Evolutionary conservation across 768 basidiomycete species (phyloP), one percentile per base, ranked within the genome.

Genomic region (Pisolithus orientalis): DNA sequence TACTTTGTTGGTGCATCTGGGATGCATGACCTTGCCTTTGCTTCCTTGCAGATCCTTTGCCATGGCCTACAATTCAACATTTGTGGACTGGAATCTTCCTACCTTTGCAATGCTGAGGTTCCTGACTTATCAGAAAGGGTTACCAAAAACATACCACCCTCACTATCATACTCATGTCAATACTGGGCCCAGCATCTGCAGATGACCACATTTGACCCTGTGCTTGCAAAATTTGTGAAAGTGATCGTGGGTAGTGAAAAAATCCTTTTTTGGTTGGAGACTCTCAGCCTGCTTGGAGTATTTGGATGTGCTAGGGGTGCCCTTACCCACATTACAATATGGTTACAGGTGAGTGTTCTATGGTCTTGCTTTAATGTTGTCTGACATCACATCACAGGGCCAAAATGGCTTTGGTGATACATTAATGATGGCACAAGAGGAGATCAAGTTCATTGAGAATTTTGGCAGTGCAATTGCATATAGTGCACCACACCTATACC

Each of bases 11-110:
- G 58, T 37, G 40, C 43, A n/a, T 47, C 51, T 3, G 17, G 16
- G 11, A 34, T 29, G 14, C 60, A 69, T 17, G 40, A 52, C 24
- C 57, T 72, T 1, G 59, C 62, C 4, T 32, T 51, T 13, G 53
- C 58, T 10, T 65, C 58, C 10, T 47, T 74, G 6, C 32, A 46
- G 2, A 49, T 65, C 11, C 67, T 73, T 70, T 52, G 62, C 10
- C 31, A 51, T 28, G 47, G 53, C 6, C 62, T 73, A 6, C 52
- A 52, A 46, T 73, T 74, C 57, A 70, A 73, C 47, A 70, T 74
- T 27, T 69, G 65, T 53, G 27, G 62, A 9, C 50, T 74, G 6
- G 56, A 60, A 24, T 63, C 59, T 10, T 72, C 71, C 4, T 62
- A 65, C 50, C 25, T 63, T 5, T 53, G 28, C 8, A 70, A 74